Base-by-base conservation (phyloP, 352 stramenopile genomes). In the Pythium sukuiense region DNA sequence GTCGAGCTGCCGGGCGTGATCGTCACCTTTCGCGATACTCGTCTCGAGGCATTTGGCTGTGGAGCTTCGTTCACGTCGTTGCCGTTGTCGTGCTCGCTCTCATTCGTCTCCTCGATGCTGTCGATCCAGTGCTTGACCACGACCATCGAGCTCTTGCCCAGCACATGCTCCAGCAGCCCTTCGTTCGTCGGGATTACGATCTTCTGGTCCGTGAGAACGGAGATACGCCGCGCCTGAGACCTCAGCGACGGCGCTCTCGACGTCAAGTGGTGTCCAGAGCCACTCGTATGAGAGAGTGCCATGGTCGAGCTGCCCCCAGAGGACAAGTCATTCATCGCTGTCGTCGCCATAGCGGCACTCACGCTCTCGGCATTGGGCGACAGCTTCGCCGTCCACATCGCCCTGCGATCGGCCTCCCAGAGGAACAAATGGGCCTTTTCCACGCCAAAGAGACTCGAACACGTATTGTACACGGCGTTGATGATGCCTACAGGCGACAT, bases 391-490 rank as follows among this genome's bases (percentile, higher is more conserved):
- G 80, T 86, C 81, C 84, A 92, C 80, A 92, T 88, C 45, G 76
- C 66, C 4, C 76, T 69, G 30, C 76, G 69, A 29, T 76, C 74
- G 20, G 71, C 56, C 24, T 88, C 83, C 74, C 79, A 90, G 6
- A 93, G 64, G 27, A 82, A 93, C 29, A 93, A 56, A 30, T 93
- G 82, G 0, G 82, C 80, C 7, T 83, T 88, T 9, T 85, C 72
- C 27, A 85, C 77, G 32, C 72, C 69, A 61, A 90, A 93, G 48
- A 90, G 88, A 55, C 70, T 79, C 41, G 78, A 69, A 46, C 79
- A 88, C 24, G 84, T 80, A 45, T 93, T 93, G 76, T 89, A 91
- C 20, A 93, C 84, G 2, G 82, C 84, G 61, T 91, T 93, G 49
- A 93, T 90, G 53, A 93, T 73, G 6, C 84, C 84, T 18, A 93